Evolutionary conservation across 345 rosid genomes (phyloP), one percentile per base, ranked within the genome.

Genomic region (Triadica sebifera): DNA sequence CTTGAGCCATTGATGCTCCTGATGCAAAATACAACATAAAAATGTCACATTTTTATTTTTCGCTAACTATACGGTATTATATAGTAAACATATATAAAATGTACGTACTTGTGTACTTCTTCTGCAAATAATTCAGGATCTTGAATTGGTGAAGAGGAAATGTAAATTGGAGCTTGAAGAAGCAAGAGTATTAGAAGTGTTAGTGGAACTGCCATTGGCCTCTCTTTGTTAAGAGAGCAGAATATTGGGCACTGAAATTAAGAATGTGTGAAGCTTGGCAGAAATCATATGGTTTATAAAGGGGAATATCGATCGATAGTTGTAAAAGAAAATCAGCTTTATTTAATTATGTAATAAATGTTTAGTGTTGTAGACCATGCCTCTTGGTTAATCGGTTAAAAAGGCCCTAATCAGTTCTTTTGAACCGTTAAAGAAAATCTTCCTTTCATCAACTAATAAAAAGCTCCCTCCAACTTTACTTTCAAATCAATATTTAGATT

Each of bases 1-100:
- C 76, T 65, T 8, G 75, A 56, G 15, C 65, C 75, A 29, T 71
- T 79, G 62, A 75, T 70, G 72, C 75, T 75, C 78, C 82, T 79
- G 72, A 38, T 34, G 57, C 65, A 68, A 65, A 34, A 63, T 9
- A 45, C 8, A 24, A 60, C 4, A 59, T 5, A 12, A 50, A 38
- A 3, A 13, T n/a, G 47, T 24, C 10, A 47, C 37, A 57, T n/a
- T 55, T 17, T 29, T 29, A 29, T 29, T 29, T 12, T 20, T 6
- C 61, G 6, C 19, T 16, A 17, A 8, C 9, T 17, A 15, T 19
- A 8, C 4, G 8, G 34, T 11, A 29, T 59, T 13, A 13, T 29
- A 29, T 29, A 29, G 34, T 29, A 29, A 29, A 2, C 34, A 29
- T 1, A 1, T 29, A 29, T 29, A 29, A 8, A 29, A 62, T 13